These are phyloP conservation scores for Esteya vermicola DNA, from an alignment of 2,329 filamentous ascomycete species.

Conservation along the genomic window DNA sequence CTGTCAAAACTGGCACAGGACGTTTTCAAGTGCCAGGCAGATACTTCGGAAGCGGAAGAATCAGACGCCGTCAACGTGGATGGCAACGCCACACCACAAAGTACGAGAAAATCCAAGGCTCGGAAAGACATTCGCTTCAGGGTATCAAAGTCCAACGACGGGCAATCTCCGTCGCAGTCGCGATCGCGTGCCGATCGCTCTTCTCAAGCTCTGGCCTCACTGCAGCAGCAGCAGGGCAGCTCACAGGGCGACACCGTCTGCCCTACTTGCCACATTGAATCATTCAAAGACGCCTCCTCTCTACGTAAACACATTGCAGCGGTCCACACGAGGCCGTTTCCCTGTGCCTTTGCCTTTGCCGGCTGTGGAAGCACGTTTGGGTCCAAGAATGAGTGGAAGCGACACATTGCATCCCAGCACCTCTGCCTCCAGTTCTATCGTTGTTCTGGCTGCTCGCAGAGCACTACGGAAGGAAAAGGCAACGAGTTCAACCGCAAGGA, in stretches of 20 bases:
- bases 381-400: conserved; percentile 96
- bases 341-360: conserved; percentile 74
- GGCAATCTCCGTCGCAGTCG: not conserved
- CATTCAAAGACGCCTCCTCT: conserved; percentile 53
- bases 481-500: conserved; percentile 88
- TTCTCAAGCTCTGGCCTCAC: conserved; percentile 2
- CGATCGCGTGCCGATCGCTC: conserved; percentile 3
- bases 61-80: conserved; percentile 1
- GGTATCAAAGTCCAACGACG: conserved; percentile 4
- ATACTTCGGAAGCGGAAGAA: conserved; percentile 3
- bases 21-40: conserved; percentile 7
- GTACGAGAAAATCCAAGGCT: conserved; percentile 3
- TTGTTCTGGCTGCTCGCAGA: conserved; percentile 45
- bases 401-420: conserved; percentile 84
- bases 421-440: conserved; percentile 54
- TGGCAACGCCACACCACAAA: not conserved
- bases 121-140: conserved; percentile 8
- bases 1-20: conserved; percentile 9
- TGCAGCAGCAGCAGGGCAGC: conserved; percentile 18
- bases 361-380: conserved; percentile 74
- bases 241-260: conserved; percentile 48
- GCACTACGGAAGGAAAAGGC: conserved; percentile 38
- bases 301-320: conserved; percentile 53
- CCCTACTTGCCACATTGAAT: conserved; percentile 45
- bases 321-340: conserved; percentile 60